Percentiles rank a stretch among this genome's conserved stretches.
Conservation (phyloP, 495 filamentous ascomycete species). For the Collariella sp. region DNA sequence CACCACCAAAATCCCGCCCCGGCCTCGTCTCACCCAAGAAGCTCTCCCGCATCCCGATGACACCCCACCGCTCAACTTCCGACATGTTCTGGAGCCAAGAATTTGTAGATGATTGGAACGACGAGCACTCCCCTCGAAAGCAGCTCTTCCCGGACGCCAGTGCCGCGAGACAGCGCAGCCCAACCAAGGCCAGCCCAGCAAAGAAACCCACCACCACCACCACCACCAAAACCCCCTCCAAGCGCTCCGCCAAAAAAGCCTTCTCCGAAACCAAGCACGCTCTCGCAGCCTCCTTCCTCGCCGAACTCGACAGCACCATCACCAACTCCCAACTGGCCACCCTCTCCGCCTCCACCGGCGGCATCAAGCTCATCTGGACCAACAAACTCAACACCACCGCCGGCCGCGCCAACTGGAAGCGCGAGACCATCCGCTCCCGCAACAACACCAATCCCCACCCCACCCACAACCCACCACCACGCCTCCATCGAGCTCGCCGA, state of each 20-base stretch:
- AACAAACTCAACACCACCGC: constrained; percentile 82
- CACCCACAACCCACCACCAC: constrained; percentile 44
- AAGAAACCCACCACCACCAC: constrained; percentile 34
- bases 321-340: constrained; percentile 50
- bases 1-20: constrained; percentile 23
- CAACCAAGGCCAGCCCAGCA: constrained; percentile 47
- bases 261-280: constrained; percentile 60
- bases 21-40: constrained; percentile 33
- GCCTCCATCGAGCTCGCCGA: constrained; percentile 81
- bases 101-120: constrained; percentile 72
- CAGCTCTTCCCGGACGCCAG: constrained; percentile 28
- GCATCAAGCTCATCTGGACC: constrained; percentile 72
- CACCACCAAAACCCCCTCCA: constrained; percentile 1
- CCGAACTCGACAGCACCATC: constrained; percentile 62
- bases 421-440: constrained; percentile 43
- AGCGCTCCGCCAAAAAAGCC: constrained; percentile 26
- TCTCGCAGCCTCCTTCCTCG: constrained; percentile 61
- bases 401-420: constrained; percentile 75
- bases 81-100: constrained; percentile 78
- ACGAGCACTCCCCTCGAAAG: constrained; percentile 64
- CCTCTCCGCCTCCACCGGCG: constrained; percentile 59
- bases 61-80: constrained; percentile 52
- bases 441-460: neutral
- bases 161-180: constrained; percentile 11
- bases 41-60: constrained; percentile 28